phyloP scores from a whole-genome alignment of 2,329 filamentous ascomycete species.

The Aspergillus sp. region DNA sequence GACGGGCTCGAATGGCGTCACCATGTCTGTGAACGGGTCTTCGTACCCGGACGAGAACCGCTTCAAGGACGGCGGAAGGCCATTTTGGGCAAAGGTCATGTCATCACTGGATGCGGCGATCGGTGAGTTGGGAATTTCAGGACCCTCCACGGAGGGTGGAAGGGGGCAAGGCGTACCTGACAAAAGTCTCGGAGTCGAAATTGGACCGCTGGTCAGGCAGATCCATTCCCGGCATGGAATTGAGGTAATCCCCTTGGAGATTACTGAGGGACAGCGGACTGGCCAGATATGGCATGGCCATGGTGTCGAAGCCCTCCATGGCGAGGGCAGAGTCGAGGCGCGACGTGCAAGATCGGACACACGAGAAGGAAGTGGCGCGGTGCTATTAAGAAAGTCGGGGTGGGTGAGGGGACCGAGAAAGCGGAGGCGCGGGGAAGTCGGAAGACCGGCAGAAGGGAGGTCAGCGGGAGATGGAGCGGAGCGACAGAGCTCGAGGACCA shows the following conservation, averaged over 20 bases:
- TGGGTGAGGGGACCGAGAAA: not conserved
- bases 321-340: slow-evolving; percentile 17
- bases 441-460: not conserved
- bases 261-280: slow-evolving; percentile 57
- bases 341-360: not conserved
- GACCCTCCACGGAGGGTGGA: too few species aligned
- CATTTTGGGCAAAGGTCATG: slow-evolving; percentile 47
- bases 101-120: slow-evolving; percentile 46
- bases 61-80: slow-evolving; percentile 43
- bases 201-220: slow-evolving; percentile 58
- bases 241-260: slow-evolving; percentile 50
- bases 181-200: slow-evolving; percentile 61
- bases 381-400: not conserved
- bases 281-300: slow-evolving; percentile 63
- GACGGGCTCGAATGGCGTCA: slow-evolving; percentile 42
- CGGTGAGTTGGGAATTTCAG: not conserved
- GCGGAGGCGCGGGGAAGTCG: slow-evolving; percentile 1
- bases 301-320: slow-evolving; percentile 60
- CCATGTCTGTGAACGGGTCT: slow-evolving; percentile 54
- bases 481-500: too few species aligned
- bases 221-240: slow-evolving; percentile 53
- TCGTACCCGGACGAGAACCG: slow-evolving; percentile 50
- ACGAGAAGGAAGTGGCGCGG: not conserved
- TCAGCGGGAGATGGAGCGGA: not conserved
- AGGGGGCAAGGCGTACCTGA: slow-evolving; percentile 54